Evolutionary conservation across 2,329 filamentous ascomycete species (phyloP), one percentile per base, ranked within the genome.

Genomic region (Sporothrix curviconia): DNA sequence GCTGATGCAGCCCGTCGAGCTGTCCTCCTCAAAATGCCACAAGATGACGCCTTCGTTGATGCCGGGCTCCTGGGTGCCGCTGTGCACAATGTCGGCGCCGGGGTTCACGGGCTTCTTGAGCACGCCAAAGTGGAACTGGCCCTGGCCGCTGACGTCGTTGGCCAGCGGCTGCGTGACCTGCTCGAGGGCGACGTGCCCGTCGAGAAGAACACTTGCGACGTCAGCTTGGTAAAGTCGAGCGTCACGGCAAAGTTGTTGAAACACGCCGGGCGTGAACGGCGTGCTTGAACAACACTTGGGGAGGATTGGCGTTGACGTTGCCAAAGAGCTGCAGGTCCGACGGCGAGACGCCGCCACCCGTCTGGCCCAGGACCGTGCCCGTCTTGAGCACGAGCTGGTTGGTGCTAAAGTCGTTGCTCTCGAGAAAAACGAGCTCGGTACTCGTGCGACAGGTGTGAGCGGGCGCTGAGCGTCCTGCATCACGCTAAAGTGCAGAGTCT

Each of bases 241-340:
- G 74, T 78, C 32, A 84, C 56, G 8, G 76, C 83, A 72, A 85
- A 85, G 71, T 86, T 86, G 66, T 85, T 79, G 74, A n/a, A 82
- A 84, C 19, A 75, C 70, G 14, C 67, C 73, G 34, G 70, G 65
- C n/a, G 74, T 71, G 55, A 84, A 83, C 2, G 75, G 72, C 0
- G 76, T 74, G 25, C 71, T n/a, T 73, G 66, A 78, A 84, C 6
- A 85, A 69, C 30, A 76, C 66, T 54, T 71, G 67, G n/a, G 76
- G 72, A 60, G 74, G 73, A 57, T 68, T 69, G 51, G 72, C 71
- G 65, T 76, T 77, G 61, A 77, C 73, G 62, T 77, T 76, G 54
- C 75, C 72, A 56, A 77, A 74, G 9, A 80, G 66, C 61, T 76
- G 73, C 59, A 78, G 70, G 3, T 74, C 71, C 55, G 73, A 64